Base-by-base conservation (phyloP, 345 rosid species). In the Pistacia vera region DNA sequence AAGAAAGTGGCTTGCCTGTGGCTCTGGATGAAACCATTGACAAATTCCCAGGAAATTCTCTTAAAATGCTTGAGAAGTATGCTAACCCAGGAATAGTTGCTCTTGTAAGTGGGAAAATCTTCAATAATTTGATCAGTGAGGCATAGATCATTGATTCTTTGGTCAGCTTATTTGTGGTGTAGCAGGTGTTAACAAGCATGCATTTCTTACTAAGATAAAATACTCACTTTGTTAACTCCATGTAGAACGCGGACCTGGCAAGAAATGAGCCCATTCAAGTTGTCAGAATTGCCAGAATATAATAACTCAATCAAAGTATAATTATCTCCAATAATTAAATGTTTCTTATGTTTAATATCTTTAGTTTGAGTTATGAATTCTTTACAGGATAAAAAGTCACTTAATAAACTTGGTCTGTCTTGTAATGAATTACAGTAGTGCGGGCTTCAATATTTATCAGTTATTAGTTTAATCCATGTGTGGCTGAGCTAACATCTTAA, bases 1-100 rank as follows among this genome's bases (percentile, higher is more conserved):
- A 93, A 86, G 97, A 93, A 83, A 90, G 88, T 74, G 96, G 96
- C 80, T 82, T 95, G 80, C 94, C 96, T 33, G 97, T 93, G 63
- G 99, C 98, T 35, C 82, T 95, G 73, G 99, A 95, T 86, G 99
- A 95, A 88, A 93, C 97, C 66, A 82, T 95, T 64, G 87, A 88
- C 79, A 82, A 81, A 67, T 68, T 90, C 72, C 84, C 46, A 35
- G 88, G 75, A 72, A 84, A 86, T 80, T 90, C 91, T 75, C 87
- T 89, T 33, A 77, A 79, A 61, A 67, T 80, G 85, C 98, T 95
- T 74, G 74, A 66, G 41, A 85, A 86, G 80, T 90, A 89, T 90
- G 63, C 79, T 64, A 97, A 93, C 81, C 90, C 90, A 38, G 88
- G 97, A 82, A 80, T 95, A 78, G 96, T 91, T 81, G 98, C 99